Percentiles rank a stretch among this genome's conserved stretches.
These are phyloP conservation scores for Wickerhamomyces chaumierensis DNA, from an alignment of 805 yeast species.

Conservation along the genomic window DNA sequence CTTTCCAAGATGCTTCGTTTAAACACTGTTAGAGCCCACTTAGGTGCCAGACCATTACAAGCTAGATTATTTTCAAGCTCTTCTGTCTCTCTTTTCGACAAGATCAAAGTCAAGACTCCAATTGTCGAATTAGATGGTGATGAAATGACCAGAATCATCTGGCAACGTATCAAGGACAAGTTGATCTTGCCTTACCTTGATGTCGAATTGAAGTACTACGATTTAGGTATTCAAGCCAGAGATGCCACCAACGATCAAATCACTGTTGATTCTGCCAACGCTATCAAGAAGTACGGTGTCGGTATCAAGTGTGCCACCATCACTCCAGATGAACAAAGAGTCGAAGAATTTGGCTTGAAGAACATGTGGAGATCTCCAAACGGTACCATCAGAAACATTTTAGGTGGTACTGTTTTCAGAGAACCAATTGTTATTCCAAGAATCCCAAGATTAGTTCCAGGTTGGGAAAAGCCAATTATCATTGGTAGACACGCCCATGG, in stretches of 20 bases:
- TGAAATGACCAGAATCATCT: constrained; percentile 79
- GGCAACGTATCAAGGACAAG: constrained; percentile 63
- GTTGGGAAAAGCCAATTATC: constrained; percentile 74
- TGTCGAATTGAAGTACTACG: constrained; percentile 67
- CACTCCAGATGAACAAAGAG: constrained; percentile 76
- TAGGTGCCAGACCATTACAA: constrained; percentile 7
- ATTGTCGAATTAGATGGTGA: constrained; percentile 78
- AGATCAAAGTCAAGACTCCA: constrained; percentile 62
- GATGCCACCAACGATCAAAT: constrained; percentile 64
- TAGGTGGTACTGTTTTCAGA: constrained; percentile 78
- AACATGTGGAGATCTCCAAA: constrained; percentile 84
- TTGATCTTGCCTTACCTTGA: constrained; percentile 61
- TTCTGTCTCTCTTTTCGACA: constrained; percentile 21
- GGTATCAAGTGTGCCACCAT: constrained; percentile 82
- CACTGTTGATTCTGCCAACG: constrained; percentile 71
- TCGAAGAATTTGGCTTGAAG: constrained; percentile 58
- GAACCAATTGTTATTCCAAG: constrained; percentile 74
- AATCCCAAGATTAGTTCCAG: constrained; percentile 66
- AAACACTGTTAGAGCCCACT: constrained; percentile 8
- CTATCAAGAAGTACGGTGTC: constrained; percentile 63
- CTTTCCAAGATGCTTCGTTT: constrained; percentile 11
- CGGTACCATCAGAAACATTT: constrained; percentile 72
- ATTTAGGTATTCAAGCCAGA: constrained; percentile 55
- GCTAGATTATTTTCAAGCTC: constrained; percentile 13
- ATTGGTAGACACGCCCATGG: constrained; percentile 84